phyloP scores from a whole-genome alignment of 352 stramenopile genomes.

The Phytophthora boehmeriae region DNA sequence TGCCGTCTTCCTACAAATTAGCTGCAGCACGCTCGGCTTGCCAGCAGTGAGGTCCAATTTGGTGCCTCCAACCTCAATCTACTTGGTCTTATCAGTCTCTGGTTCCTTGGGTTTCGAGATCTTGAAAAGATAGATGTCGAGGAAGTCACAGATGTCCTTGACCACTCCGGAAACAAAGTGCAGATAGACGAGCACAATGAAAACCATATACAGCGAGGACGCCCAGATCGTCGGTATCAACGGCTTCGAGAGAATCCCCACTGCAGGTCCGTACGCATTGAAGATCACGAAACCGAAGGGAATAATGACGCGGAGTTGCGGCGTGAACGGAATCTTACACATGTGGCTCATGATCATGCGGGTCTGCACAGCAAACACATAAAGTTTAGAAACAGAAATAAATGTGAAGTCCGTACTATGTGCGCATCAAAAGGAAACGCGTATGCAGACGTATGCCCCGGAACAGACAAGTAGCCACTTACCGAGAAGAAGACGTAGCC shows the following conservation, averaged over 20 bases:
- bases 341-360: slow-evolving; percentile 92
- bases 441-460: no score
- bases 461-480: slow-evolving; percentile 10
- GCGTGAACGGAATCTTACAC: slow-evolving; percentile 88
- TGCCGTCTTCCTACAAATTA: background rate
- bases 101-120: slow-evolving; percentile 45
- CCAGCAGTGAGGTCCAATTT: background rate
- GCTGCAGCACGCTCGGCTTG: background rate
- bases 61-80: background rate
- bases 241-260: slow-evolving; percentile 53
- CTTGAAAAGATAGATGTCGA: slow-evolving; percentile 89
- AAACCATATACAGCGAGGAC: slow-evolving; percentile 70
- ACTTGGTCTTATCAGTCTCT: slow-evolving; percentile 43
- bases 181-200: slow-evolving; percentile 78
- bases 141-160: slow-evolving; percentile 85
- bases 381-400: slow-evolving; percentile 10
- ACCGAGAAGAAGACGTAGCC: slow-evolving; percentile 89
- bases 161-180: slow-evolving; percentile 86
- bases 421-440: no score
- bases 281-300: slow-evolving; percentile 77
- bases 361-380: slow-evolving; percentile 50
- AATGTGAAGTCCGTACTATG: no score
- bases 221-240: slow-evolving; percentile 71
- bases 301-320: slow-evolving; percentile 82
- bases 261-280: slow-evolving; percentile 64